Conservation (phyloP, 352 stramenopile species). For the Blastocystis sp. region DNA sequence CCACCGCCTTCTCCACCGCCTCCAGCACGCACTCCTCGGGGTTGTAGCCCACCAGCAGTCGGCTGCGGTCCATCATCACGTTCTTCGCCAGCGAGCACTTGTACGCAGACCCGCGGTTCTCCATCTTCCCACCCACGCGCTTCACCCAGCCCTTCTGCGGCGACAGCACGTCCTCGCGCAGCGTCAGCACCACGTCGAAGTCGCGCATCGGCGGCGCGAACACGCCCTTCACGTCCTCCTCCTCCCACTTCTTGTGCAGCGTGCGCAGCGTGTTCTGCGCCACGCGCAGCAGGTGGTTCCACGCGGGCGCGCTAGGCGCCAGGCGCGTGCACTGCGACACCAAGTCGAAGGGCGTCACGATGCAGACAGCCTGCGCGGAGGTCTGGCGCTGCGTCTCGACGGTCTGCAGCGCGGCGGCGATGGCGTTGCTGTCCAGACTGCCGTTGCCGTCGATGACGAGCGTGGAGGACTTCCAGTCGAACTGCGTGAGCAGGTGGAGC, state of each 20-base stretch:
- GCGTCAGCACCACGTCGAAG: constrained; percentile 38
- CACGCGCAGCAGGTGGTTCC: background rate
- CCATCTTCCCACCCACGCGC: background rate
- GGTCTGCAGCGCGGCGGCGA: background rate
- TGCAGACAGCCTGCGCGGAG: constrained; percentile 1
- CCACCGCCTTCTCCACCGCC: constrained; percentile 6
- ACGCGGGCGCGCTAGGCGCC: background rate
- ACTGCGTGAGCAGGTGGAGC: background rate
- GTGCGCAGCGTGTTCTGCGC: background rate
- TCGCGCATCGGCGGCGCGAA: constrained; percentile 8
- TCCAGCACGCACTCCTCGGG: constrained; percentile 3
- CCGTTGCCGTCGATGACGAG: constrained; percentile 1
- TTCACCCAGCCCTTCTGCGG: background rate
- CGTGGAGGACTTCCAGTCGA: background rate
- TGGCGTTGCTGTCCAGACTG: background rate
- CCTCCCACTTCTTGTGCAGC: background rate
- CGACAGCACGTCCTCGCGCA: constrained; percentile 7
- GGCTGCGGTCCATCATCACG: constrained; percentile 39
- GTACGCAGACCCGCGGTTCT: constrained; percentile 19
- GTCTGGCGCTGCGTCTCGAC: constrained; percentile 10
- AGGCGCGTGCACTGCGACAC: background rate
- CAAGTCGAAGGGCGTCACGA: constrained; percentile 36
- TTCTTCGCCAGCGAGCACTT: constrained; percentile 17
- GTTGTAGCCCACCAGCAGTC: constrained; percentile 34
- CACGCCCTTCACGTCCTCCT: background rate